Conservation (phyloP, 2,329 filamentous ascomycete genomes). For the Drechmeria coniospora region DNA sequence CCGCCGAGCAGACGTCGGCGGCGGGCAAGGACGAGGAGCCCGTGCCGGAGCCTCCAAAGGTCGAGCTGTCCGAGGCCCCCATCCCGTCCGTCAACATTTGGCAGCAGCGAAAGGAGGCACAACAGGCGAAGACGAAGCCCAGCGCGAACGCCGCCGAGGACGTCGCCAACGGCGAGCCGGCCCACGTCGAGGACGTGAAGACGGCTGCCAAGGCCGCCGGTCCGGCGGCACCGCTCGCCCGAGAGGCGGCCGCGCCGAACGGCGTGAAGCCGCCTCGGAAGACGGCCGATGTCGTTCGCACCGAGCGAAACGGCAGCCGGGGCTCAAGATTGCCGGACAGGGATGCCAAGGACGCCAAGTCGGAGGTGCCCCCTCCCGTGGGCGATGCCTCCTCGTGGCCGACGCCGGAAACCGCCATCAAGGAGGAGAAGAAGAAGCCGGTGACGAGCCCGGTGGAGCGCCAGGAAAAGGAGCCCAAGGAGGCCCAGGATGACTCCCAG, state of each 20-base stretch:
- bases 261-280: slow-evolving; percentile 28
- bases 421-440: slow-evolving; percentile 60
- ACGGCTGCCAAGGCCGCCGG: slow-evolving; percentile 12
- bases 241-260: slow-evolving; percentile 16
- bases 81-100: slow-evolving; percentile 77
- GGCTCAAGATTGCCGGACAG: slow-evolving; percentile 30
- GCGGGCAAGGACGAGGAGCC: slow-evolving; percentile 40
- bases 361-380: slow-evolving; percentile 42
- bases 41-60: slow-evolving; percentile 33
- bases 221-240: slow-evolving; percentile 7
- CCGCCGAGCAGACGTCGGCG: slow-evolving; percentile 33
- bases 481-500: slow-evolving; percentile 32
- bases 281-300: slow-evolving; percentile 22
- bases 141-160: slow-evolving; percentile 21
- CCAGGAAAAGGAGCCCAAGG: slow-evolving; percentile 49
- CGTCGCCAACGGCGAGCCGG: slow-evolving; percentile 12
- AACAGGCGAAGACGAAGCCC: slow-evolving; percentile 35
- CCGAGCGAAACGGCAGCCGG: slow-evolving; percentile 28
- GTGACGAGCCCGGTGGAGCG: slow-evolving; percentile 31
- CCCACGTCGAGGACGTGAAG: slow-evolving; percentile 28
- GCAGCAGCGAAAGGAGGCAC: slow-evolving; percentile 60
- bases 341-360: slow-evolving; percentile 18
- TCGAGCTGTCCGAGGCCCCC: slow-evolving; percentile 64
- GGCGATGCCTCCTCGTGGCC: slow-evolving; percentile 76
- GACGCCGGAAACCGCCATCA: slow-evolving; percentile 60